Base-by-base conservation (phyloP, 371 early-diverging fungal genomes). In the Saksenaea oblongispora region DNA sequence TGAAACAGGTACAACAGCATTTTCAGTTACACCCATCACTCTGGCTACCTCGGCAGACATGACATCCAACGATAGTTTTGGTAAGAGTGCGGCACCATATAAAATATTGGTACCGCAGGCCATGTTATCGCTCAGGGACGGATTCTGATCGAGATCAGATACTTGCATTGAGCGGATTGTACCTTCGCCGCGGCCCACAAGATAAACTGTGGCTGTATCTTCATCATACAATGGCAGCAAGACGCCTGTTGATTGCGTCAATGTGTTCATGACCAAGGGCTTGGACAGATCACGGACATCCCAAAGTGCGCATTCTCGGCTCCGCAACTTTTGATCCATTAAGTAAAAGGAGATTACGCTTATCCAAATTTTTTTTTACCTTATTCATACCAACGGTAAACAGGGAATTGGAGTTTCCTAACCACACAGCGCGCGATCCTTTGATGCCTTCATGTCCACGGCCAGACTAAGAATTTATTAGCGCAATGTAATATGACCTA, bases 41-140 rank as follows among this genome's bases (percentile, higher is more conserved):
- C 94, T 84, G 5, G 80, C 86, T 51, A 93, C 73, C 71, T 95
- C 94, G 28, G 91, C 84, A 36, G 79, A 78, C 92, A 93, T 93
- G 8, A 93, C 91, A 65, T 89, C 74, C 64, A 93, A 54, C 2
- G 75, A 64, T n/a, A 69, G 67, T 67, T 95, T 95, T 15, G 91
- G 92, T 5, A 89, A 58, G 26, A 93, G 73, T 0, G 87, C 74
- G 0, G 85, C 91, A 14, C 88, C 90, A 31, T 70, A 72, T 22
- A 84, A 54, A 8, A 70, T 65, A 13, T 74, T 71, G 14, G 83
- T 66, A 15, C 78, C 68, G 56, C 82, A 80, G 1, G 84, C 70
- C 41, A 78, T 78, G 27, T 84, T 82, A 55, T 84, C 86, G 3
- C 75, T 71, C 51, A 87, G 63, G 26, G 75, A 66, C 5, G 85